Evolutionary conservation across 2,329 filamentous ascomycete species (phyloP), one percentile per base, ranked within the genome.

Genomic region (Cladosporium sphaerospermum): DNA sequence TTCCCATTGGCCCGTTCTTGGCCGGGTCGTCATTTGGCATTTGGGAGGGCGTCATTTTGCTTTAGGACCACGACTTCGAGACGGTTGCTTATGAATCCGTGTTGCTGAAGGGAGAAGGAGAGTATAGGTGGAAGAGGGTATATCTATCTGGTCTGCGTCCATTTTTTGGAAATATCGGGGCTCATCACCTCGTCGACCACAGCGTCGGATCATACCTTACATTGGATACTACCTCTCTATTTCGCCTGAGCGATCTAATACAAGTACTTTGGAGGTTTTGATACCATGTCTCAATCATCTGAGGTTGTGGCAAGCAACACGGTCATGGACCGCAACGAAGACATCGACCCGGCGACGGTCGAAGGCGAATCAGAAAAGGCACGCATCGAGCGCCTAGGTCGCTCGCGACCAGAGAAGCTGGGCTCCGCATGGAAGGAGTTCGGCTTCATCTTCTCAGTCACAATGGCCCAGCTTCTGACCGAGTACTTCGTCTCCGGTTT

Each of bases 401-500:
- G 83, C 52, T 74, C 83, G 61, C 74, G 84, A 3, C 85, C 84
- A 2, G 70, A 74, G 4, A 70, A 71, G 37, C 84, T 88, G 63
- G 64, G 67, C 9, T 75, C 73, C 2, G 64, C 71, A 45, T 75
- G 75, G 68, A 68, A 77, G n/a, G 85, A 88, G 62, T 56, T 81
- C 4, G 76, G 77, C 18, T 88, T 87, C 62, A 78, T 82, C 62
- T 78, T 81, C 59, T 80, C 80, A 0, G 59, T 69, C 10, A 58
- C 61, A 36, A 65, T 66, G 56, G 64, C 64, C 4, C 64, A 66
- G 44, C 32, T 61, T 3, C 52, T 67, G 19, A 62, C 61, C 75
- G 87, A 91, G 71, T 91, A 85, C 69, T 86, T 85, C 64, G 79
- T 92, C 47, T 86, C 84, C 44, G 89, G 89, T 32, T 93, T 91